A percentile compares a stretch with the other conserved stretches of the same genome.
Evolutionary conservation across 257 asterid species (phyloP).

Genomic region (Verbascum thapsus): DNA sequence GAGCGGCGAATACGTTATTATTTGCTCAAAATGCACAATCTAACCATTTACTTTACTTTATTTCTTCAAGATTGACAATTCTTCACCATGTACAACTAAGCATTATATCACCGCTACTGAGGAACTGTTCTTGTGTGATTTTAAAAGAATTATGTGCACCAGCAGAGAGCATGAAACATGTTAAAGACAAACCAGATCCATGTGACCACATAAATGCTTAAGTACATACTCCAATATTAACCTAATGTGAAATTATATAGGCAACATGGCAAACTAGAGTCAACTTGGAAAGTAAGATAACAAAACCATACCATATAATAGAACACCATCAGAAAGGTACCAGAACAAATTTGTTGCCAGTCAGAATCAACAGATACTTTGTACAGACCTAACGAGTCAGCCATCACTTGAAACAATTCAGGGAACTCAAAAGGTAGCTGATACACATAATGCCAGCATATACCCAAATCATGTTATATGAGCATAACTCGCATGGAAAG

Average conservation of each 20-base stretch:
- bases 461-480: slow-evolving; percentile 47
- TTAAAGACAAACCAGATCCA: neutral
- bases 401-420: slow-evolving; percentile 38
- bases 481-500: slow-evolving; percentile 40
- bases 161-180: neutral
- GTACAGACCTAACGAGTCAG: slow-evolving; percentile 64
- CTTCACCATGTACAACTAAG: slow-evolving; percentile 18
- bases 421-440: slow-evolving; percentile 73
- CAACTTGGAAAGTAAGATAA: slow-evolving; percentile 33
- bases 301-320: slow-evolving; percentile 70
- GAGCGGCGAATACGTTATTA: slow-evolving; percentile 48
- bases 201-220: neutral
- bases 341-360: slow-evolving; percentile 73
- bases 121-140: neutral
- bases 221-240: neutral
- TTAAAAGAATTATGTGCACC: no score
- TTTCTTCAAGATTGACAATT: slow-evolving; percentile 11
- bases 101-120: slow-evolving; percentile 18
- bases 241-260: slow-evolving; percentile 23
- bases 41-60: slow-evolving; percentile 9
- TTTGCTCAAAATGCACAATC: slow-evolving; percentile 15
- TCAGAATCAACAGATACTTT: slow-evolving; percentile 56
- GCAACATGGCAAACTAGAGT: slow-evolving; percentile 22
- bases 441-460: slow-evolving; percentile 76
- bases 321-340: slow-evolving; percentile 67